phyloP scores from a whole-genome alignment of 768 basidiomycete genomes.

The Leccinum barrowsii region DNA sequence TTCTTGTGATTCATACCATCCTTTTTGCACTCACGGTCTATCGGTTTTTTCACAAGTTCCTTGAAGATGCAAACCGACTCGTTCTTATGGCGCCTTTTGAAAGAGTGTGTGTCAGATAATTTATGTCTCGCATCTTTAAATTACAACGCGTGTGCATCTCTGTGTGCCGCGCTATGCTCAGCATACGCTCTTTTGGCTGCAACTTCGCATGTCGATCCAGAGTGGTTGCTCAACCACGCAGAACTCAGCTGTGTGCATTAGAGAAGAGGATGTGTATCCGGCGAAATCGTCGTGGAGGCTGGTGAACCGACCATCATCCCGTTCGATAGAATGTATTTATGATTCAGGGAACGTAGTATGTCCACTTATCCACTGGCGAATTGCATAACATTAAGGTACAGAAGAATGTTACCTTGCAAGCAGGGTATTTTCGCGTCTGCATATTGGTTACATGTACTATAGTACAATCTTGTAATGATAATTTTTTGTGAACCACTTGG shows the following conservation, averaged over 20 bases:
- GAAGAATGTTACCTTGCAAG: background rate
- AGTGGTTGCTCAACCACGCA: slow-evolving; percentile 42
- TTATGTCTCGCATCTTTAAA: background rate
- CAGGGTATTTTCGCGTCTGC: too few species aligned
- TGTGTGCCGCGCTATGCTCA: slow-evolving; percentile 37
- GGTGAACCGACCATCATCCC: background rate
- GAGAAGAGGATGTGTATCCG: slow-evolving; percentile 2
- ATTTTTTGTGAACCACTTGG: too few species aligned
- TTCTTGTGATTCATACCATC: slow-evolving; percentile 9
- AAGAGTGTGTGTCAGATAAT: slow-evolving; percentile 12
- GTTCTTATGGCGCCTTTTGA: slow-evolving; percentile 13
- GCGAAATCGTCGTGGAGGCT: slow-evolving; percentile 7
- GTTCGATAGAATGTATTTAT: background rate
- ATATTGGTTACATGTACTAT: too few species aligned
- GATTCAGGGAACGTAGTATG: background rate
- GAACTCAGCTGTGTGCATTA: slow-evolving; percentile 38
- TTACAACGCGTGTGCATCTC: slow-evolving; percentile 7
- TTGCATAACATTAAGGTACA: background rate
- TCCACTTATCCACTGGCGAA: background rate
- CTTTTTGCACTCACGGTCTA: slow-evolving; percentile 14
- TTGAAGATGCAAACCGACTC: slow-evolving; percentile 1
- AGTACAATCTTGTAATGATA: too few species aligned
- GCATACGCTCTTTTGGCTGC: slow-evolving; percentile 40
- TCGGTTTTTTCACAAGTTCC: slow-evolving; percentile 12
- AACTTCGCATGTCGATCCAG: slow-evolving; percentile 37